Evolutionary conservation across 805 yeast species (phyloP).

Genomic region (Wickerhamiella qilinensis): DNA sequence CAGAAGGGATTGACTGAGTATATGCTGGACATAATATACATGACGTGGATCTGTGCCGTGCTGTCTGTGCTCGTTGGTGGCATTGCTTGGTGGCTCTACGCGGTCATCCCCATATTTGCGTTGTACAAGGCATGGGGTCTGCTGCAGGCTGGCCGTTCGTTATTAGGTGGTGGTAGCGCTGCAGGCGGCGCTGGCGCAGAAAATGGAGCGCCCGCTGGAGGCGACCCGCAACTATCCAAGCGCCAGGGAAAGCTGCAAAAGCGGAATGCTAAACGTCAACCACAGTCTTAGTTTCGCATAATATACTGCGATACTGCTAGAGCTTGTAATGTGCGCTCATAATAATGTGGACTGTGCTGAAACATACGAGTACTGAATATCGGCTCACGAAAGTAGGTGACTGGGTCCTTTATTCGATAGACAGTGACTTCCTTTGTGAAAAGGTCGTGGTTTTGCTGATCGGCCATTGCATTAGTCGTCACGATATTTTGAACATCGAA

Average conservation of each 20-base stretch:
- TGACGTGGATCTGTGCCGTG: conserved; percentile 43
- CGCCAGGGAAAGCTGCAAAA: conserved; percentile 4
- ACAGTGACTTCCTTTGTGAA: neutral
- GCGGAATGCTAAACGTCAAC: neutral
- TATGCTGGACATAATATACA: conserved; percentile 51
- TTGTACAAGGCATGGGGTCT: conserved; percentile 11
- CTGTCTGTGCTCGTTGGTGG: conserved; percentile 40
- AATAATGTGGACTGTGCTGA: conserved; percentile 22
- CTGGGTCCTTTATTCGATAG: neutral
- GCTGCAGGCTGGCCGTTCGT: conserved; percentile 9
- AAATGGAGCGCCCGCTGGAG: neutral
- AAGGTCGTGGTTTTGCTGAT: too few species aligned
- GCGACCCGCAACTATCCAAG: conserved; percentile 4
- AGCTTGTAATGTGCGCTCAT: conserved; percentile 19
- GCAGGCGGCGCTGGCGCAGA: neutral
- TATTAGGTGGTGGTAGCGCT: conserved; percentile 7
- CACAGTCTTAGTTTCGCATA: neutral
- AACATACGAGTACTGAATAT: conserved; percentile 20
- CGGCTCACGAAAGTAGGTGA: conserved; percentile 20
- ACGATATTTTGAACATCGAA: neutral
- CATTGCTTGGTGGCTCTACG: conserved; percentile 41
- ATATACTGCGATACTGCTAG: conserved; percentile 6
- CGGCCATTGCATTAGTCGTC: too few species aligned
- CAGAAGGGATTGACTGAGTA: conserved; percentile 57
- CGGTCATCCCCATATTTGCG: conserved; percentile 13